Conservation (phyloP, 1,284 basidiomycete species). For the Rhodotorula glutinis region DNA sequence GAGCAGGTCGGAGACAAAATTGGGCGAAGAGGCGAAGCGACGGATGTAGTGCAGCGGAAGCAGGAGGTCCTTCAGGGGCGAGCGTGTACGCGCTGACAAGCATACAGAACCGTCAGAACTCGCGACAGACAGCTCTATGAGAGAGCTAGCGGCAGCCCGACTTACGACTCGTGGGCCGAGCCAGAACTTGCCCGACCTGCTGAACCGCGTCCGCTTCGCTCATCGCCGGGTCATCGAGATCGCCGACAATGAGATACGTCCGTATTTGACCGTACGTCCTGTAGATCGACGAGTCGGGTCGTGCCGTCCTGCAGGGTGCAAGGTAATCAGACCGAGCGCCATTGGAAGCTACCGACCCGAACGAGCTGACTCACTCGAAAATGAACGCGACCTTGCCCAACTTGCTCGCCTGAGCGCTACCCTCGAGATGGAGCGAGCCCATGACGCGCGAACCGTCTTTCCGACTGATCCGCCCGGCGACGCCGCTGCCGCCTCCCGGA, state of each 20-base stretch:
- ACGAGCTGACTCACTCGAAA: slow-evolving; percentile 12
- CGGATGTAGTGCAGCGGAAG: slow-evolving; percentile 8
- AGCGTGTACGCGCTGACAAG: background rate
- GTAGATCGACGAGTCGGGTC: slow-evolving; percentile 9
- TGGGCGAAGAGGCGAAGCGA: background rate
- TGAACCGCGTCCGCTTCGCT: background rate
- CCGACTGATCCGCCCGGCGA: background rate
- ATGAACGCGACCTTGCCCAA: slow-evolving; percentile 5
- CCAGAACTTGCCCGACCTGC: background rate
- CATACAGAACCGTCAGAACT: background rate
- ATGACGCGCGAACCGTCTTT: slow-evolving; percentile 9
- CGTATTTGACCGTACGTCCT: background rate
- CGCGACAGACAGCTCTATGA: too few relatives aligned
- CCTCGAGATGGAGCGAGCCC: background rate
- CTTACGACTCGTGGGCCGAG: background rate
- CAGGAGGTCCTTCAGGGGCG: slow-evolving; percentile 2
- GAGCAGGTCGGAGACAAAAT: background rate
- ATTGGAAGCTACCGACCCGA: too few relatives aligned
- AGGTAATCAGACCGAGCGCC: too few relatives aligned
- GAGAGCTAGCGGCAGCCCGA: too few relatives aligned
- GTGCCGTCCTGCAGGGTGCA: background rate
- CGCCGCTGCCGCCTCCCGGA: background rate
- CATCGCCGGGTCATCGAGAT: background rate
- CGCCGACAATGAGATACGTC: slow-evolving; percentile 8
- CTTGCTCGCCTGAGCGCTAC: background rate